Evolutionary conservation across 192 early-diverging fungal genomes (phyloP).

Genomic region (Linnemannia elongata): DNA sequence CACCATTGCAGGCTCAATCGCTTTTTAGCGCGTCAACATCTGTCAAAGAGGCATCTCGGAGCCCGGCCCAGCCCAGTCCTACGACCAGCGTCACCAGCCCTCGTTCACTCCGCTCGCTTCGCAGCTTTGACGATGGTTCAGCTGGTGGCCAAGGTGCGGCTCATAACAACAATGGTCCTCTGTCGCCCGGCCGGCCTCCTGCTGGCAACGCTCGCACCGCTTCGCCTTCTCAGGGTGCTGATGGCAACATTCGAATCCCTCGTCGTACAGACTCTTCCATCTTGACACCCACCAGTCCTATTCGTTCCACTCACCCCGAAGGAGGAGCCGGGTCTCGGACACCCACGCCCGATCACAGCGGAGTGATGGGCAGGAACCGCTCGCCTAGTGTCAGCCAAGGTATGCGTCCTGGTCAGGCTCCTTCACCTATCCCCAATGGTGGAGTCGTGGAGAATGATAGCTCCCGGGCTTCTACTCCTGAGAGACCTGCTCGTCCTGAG

Average conservation of each 20-base stretch:
- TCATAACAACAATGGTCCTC: slow-evolving; percentile 9
- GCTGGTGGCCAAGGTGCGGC: not conserved
- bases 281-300: slow-evolving; percentile 34
- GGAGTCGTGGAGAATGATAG: slow-evolving; percentile 2
- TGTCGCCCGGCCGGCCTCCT: not conserved
- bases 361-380: slow-evolving; percentile 30
- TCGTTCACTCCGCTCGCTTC: slow-evolving; percentile 28
- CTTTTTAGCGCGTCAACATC: not conserved
- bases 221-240: slow-evolving; percentile 7
- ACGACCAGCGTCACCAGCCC: slow-evolving; percentile 23
- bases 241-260: slow-evolving; percentile 28
- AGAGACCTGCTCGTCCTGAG: slow-evolving; percentile 42
- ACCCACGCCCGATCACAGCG: slow-evolving; percentile 37
- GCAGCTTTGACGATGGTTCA: slow-evolving; percentile 29
- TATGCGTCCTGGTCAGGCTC: slow-evolving; percentile 27
- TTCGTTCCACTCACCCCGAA: not conserved
- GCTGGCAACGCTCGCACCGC: not conserved
- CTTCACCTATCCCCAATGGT: slow-evolving; percentile 25
- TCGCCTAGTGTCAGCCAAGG: slow-evolving; percentile 46
- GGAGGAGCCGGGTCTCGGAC: slow-evolving; percentile 17
- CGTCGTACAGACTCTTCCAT: slow-evolving; percentile 33
- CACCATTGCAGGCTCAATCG: slow-evolving; percentile 39
- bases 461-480: slow-evolving; percentile 37
- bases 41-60: slow-evolving; percentile 18
- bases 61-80: slow-evolving; percentile 27